These are phyloP conservation scores for Ogataea hybrid DNA, from an alignment of 1,139 yeast genomes.

Conservation along the genomic window DNA sequence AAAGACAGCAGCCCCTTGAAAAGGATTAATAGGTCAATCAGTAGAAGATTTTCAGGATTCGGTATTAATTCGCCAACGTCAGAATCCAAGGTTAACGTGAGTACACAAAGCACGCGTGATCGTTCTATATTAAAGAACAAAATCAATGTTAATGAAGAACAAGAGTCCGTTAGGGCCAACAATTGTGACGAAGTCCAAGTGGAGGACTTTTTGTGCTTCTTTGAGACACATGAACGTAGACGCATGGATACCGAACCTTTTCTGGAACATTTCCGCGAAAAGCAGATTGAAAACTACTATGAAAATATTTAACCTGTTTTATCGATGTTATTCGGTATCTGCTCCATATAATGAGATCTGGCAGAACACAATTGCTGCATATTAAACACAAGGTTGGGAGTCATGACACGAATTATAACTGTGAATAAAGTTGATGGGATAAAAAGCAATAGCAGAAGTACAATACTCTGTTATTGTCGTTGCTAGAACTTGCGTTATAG, in stretches of 20 bases:
- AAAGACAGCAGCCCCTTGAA: slow-evolving; percentile 13
- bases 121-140: slow-evolving; percentile 33
- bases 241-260: slow-evolving; percentile 30
- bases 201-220: slow-evolving; percentile 32
- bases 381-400: too few species aligned
- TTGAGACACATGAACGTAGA: slow-evolving; percentile 32
- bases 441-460: too few species aligned
- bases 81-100: not conserved
- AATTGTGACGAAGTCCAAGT: slow-evolving; percentile 33
- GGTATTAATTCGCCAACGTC: slow-evolving; percentile 4
- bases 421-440: too few species aligned
- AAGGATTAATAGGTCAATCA: slow-evolving; percentile 18
- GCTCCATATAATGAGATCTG: too few species aligned
- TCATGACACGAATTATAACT: too few species aligned
- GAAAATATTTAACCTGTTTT: slow-evolving; percentile 2
- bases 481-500: too few species aligned
- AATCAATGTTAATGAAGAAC: slow-evolving; percentile 30
- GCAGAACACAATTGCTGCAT: too few species aligned
- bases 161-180: slow-evolving; percentile 31
- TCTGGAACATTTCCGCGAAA: slow-evolving; percentile 30
- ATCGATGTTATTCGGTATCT: too few species aligned
- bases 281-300: slow-evolving; percentile 33
- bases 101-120: slow-evolving; percentile 3
- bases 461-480: too few species aligned
- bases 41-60: slow-evolving; percentile 15